These are phyloP conservation scores for Fusarium sp. DNA, from an alignment of 2,329 filamentous ascomycete species.

Conservation along the genomic window DNA sequence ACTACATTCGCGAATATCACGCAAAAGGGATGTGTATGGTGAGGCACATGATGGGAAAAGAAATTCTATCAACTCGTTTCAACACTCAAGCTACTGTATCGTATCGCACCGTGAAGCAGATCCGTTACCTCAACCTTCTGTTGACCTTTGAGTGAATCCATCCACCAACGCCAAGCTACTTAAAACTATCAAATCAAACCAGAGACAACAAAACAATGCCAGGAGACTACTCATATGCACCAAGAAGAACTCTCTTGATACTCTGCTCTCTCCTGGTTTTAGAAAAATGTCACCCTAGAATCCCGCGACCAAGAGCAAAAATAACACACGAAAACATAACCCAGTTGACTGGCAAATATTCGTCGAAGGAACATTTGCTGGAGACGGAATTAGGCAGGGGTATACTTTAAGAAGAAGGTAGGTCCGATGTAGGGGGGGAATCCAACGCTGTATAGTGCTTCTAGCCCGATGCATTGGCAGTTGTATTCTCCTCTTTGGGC, in stretches of 20 bases:
- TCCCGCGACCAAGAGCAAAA: slow-evolving; percentile 10
- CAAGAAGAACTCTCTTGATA: slow-evolving; percentile 20
- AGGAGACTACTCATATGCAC: slow-evolving; percentile 28
- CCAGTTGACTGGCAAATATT: slow-evolving; percentile 16
- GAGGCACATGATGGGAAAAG: neutral
- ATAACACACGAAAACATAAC: slow-evolving; percentile 26
- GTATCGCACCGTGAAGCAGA: slow-evolving; percentile 33
- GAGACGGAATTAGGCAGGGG: slow-evolving; percentile 36
- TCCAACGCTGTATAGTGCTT: slow-evolving; percentile 33
- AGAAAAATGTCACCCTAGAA: slow-evolving; percentile 18
- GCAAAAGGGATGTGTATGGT: neutral
- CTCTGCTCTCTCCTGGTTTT: slow-evolving; percentile 14
- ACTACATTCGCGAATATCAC: neutral
- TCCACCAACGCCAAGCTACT: slow-evolving; percentile 48
- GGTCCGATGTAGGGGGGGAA: slow-evolving; percentile 10
- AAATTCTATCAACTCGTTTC: slow-evolving; percentile 24
- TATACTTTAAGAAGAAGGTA: slow-evolving; percentile 41
- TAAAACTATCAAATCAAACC: slow-evolving; percentile 37
- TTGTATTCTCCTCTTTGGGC: slow-evolving; percentile 53
- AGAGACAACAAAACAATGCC: slow-evolving; percentile 18
- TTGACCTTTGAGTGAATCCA: slow-evolving; percentile 36
- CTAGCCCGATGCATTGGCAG: slow-evolving; percentile 48
- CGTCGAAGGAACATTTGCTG: neutral
- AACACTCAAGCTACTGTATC: slow-evolving; percentile 38
- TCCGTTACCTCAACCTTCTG: slow-evolving; percentile 18